Conservation (phyloP, 768 basidiomycete genomes). For the Leccinum subtestaceum region DNA sequence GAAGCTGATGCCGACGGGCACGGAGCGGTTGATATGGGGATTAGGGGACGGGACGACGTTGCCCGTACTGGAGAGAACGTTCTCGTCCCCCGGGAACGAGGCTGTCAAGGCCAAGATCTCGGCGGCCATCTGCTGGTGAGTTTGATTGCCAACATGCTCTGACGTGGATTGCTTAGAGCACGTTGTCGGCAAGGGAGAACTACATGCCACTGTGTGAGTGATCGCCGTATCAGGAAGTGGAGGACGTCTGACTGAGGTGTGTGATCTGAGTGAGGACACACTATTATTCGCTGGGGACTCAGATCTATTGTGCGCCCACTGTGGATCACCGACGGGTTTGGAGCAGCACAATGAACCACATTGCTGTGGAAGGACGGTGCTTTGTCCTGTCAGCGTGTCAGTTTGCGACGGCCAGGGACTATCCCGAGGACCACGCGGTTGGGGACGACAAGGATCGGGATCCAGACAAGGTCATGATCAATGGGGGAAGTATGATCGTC, state of each 20-base stretch:
- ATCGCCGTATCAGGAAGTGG: neutral
- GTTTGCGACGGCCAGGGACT: slow-evolving; percentile 54
- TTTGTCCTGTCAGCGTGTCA: slow-evolving; percentile 66
- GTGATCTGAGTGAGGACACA: slow-evolving; percentile 47
- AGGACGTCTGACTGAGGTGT: neutral
- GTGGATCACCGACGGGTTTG: slow-evolving; percentile 58
- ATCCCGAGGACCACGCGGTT: slow-evolving; percentile 46
- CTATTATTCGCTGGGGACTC: slow-evolving; percentile 57
- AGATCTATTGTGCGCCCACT: slow-evolving; percentile 65
- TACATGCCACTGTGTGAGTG: slow-evolving; percentile 61
- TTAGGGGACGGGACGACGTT: slow-evolving; percentile 54
- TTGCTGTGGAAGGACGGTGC: slow-evolving; percentile 67
- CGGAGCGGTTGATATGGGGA: slow-evolving; percentile 63
- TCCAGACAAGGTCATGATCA: slow-evolving; percentile 54
- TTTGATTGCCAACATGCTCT: neutral
- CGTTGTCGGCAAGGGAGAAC: slow-evolving; percentile 53
- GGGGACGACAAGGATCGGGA: slow-evolving; percentile 35
- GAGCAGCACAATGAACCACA: slow-evolving; percentile 58
- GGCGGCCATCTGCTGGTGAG: slow-evolving; percentile 59
- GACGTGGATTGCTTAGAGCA: neutral
- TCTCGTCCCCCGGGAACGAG: slow-evolving; percentile 26
- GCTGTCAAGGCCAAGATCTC: slow-evolving; percentile 45
- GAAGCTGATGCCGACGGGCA: slow-evolving; percentile 61
- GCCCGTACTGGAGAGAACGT: slow-evolving; percentile 44
- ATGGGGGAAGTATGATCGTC: slow-evolving; percentile 60